Evolutionary conservation across 352 stramenopile species (phyloP).

Genomic region (Phytophthora melonis): DNA sequence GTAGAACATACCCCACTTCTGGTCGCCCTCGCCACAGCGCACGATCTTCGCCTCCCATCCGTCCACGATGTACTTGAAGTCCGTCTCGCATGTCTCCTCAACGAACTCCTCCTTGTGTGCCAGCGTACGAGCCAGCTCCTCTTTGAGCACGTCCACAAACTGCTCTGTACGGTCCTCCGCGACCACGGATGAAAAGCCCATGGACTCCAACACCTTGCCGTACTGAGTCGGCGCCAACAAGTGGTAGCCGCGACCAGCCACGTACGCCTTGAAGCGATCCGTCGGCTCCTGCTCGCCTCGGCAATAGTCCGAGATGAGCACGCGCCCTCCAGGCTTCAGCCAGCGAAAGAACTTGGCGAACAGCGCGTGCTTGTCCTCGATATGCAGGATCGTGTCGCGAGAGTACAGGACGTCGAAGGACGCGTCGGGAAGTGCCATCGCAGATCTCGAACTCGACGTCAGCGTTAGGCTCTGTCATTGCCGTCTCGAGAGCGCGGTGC

Average conservation of each 20-base stretch:
- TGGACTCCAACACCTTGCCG: conserved; percentile 53
- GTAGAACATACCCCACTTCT: conserved; percentile 83
- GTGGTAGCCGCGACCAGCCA: conserved; percentile 69
- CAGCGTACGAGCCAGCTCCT: conserved; percentile 67
- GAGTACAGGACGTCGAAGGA: conserved; percentile 85
- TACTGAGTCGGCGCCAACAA: conserved; percentile 73
- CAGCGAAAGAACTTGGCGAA: conserved; percentile 75
- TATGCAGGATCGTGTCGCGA: conserved; percentile 82
- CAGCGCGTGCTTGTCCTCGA: conserved; percentile 66
- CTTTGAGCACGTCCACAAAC: conserved; percentile 70
- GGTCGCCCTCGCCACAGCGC: conserved; percentile 70
- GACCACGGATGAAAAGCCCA: conserved; percentile 61
- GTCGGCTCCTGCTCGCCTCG: conserved; percentile 58
- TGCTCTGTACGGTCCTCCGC: conserved; percentile 76
- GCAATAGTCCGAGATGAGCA: conserved; percentile 83
- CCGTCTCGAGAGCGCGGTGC: conserved; percentile 70
- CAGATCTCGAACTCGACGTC: conserved; percentile 83
- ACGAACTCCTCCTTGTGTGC: conserved; percentile 75
- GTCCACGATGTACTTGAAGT: conserved; percentile 76
- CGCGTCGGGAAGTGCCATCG: conserved; percentile 67
- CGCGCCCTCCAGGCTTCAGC: conserved; percentile 68
- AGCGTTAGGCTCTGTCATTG: conserved; percentile 51
- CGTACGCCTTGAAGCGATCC: conserved; percentile 68
- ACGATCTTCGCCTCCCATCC: conserved; percentile 77
- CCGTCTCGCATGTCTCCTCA: conserved; percentile 65